Evolutionary conservation across 169 alveolate species (phyloP).

Genomic region (Plasmodium vivax): DNA sequence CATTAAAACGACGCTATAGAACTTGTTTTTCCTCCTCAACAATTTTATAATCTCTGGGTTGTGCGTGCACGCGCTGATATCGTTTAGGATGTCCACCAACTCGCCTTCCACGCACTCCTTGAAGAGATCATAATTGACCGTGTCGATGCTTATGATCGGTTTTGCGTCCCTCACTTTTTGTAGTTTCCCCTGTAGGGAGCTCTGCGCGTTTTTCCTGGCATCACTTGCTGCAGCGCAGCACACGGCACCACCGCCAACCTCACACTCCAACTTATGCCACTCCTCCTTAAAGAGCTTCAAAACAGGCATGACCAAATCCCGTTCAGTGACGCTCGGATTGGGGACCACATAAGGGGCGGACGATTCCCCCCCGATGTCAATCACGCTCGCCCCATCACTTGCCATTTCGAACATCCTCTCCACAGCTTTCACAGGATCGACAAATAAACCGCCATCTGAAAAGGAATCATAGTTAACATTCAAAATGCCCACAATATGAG

Average conservation of each 20-base stretch:
- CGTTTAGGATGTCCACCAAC: constrained; percentile 54
- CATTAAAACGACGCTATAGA: constrained; percentile 58
- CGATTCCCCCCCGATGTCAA: constrained; percentile 62
- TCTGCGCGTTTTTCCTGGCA: neutral
- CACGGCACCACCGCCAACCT: neutral
- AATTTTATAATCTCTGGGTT: constrained; percentile 51
- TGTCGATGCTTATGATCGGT: constrained; percentile 66
- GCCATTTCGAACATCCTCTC: constrained; percentile 55
- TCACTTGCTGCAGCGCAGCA: neutral
- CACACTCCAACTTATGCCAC: constrained; percentile 2
- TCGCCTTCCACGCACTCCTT: constrained; percentile 50
- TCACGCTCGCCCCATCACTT: constrained; percentile 58
- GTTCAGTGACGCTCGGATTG: constrained; percentile 44
- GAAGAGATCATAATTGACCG: constrained; percentile 41
- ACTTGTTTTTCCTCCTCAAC: constrained; percentile 42
- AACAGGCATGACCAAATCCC: constrained; percentile 63
- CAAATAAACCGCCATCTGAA: constrained; percentile 71
- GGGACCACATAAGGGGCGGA: constrained; percentile 67
- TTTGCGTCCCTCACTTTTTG: neutral
- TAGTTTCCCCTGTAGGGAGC: neutral
- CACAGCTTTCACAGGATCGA: constrained; percentile 42
- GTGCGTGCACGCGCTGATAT: constrained; percentile 61
- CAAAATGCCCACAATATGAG: constrained; percentile 60
- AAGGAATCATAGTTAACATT: constrained; percentile 62
- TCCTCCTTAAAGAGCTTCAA: constrained; percentile 31